Percentiles rank a stretch among this genome's conserved stretches.
phyloP scores from a whole-genome alignment of 1,139 yeast species.

The Saccharomycopsis crataegensis region DNA sequence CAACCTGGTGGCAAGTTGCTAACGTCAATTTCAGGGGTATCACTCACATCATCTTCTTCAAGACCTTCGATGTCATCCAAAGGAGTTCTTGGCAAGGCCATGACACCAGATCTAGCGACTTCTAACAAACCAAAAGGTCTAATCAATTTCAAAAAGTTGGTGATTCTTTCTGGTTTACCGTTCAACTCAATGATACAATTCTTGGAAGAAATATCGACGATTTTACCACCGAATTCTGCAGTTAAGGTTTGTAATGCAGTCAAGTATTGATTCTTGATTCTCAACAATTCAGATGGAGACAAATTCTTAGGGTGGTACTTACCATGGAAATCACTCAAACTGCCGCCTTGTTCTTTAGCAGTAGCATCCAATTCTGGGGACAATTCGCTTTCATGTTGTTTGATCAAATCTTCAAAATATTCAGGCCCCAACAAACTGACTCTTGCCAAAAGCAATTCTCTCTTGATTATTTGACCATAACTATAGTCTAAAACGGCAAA shows the following conservation, averaged over 20 bases:
- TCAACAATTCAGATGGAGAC: slow-evolving; percentile 84
- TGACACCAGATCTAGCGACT: slow-evolving; percentile 96
- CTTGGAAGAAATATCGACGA: slow-evolving; percentile 88
- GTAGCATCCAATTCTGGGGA: slow-evolving; percentile 17
- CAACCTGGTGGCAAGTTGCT: slow-evolving; percentile 93
- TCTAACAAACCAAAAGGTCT: slow-evolving; percentile 96
- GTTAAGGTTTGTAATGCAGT: slow-evolving; percentile 77
- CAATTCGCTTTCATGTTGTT: slow-evolving; percentile 58
- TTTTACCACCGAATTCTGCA: slow-evolving; percentile 83
- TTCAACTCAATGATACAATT: slow-evolving; percentile 90
- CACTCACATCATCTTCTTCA: slow-evolving; percentile 54
- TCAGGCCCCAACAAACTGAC: slow-evolving; percentile 93
- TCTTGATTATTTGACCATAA: slow-evolving; percentile 78
- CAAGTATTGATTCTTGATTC: slow-evolving; percentile 88
- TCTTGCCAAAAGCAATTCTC: slow-evolving; percentile 87
- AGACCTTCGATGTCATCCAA: slow-evolving; percentile 45
- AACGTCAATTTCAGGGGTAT: slow-evolving; percentile 53
- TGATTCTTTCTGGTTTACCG: slow-evolving; percentile 87
- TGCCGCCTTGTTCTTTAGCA: not conserved
- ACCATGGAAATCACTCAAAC: slow-evolving; percentile 32
- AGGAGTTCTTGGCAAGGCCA: slow-evolving; percentile 97
- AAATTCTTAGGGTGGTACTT: slow-evolving; percentile 78
- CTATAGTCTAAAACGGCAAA: slow-evolving; percentile 96
- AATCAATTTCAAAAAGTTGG: slow-evolving; percentile 78
- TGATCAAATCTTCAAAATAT: slow-evolving; percentile 89